Conservation (phyloP, 78 protist genomes). For the Guillardia theta region DNA sequence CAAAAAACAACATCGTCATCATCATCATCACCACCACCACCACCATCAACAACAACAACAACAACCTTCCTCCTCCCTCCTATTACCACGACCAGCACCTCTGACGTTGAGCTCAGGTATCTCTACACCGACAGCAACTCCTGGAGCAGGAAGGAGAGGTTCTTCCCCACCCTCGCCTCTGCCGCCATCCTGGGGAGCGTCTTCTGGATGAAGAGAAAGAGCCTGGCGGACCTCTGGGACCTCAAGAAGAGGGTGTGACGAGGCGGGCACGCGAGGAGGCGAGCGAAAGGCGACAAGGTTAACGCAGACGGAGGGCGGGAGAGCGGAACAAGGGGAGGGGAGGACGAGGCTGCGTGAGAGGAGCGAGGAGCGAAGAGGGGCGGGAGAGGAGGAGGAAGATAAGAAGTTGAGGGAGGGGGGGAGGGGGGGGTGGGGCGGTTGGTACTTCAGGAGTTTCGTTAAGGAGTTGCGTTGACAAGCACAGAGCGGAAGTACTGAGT, state of each 20-base stretch:
- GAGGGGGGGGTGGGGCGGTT: background rate
- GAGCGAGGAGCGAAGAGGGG: background rate
- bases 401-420: background rate
- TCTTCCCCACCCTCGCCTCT: background rate
- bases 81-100: background rate
- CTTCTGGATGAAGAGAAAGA: background rate
- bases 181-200: background rate
- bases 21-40: background rate
- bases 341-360: background rate
- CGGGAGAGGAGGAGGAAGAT: background rate
- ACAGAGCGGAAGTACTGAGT: no score
- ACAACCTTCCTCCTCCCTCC: background rate
- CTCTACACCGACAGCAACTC: conserved; percentile 25
- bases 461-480: no score
- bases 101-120: background rate
- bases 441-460: no score
- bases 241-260: background rate
- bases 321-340: background rate
- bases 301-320: background rate
- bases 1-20: background rate
- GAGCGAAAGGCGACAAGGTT: background rate
- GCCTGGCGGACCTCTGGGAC: background rate
- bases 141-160: background rate
- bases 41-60: background rate
- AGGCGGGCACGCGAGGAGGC: background rate